Conservation (phyloP, 805 yeast species). For the Candida ponderosae region DNA sequence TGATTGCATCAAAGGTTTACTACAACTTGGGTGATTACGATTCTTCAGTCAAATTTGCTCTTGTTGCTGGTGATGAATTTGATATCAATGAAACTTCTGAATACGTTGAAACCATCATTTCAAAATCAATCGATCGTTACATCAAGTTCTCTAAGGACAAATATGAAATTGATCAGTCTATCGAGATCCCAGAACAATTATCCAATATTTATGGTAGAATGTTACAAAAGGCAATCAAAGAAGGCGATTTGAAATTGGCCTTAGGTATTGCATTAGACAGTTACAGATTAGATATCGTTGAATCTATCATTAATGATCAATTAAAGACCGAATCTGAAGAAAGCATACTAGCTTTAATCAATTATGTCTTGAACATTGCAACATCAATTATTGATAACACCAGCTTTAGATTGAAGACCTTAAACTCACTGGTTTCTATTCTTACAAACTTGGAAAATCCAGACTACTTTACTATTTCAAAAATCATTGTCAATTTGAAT, state of each 20-base stretch:
- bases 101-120: constrained; percentile 87
- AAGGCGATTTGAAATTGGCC: constrained; percentile 72
- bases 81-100: constrained; percentile 71
- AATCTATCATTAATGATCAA: constrained; percentile 40
- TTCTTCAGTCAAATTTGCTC: constrained; percentile 80
- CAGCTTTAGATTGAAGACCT: constrained; percentile 55
- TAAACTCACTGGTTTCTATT: constrained; percentile 54
- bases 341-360: constrained; percentile 44
- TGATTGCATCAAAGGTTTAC: constrained; percentile 82
- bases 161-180: constrained; percentile 27
- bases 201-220: constrained; percentile 72
- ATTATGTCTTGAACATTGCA: constrained; percentile 70
- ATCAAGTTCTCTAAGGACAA: constrained; percentile 51
- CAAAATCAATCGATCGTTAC: constrained; percentile 85
- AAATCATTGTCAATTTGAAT: constrained; percentile 82
- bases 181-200: constrained; percentile 52
- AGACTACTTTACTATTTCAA: constrained; percentile 79
- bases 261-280: constrained; percentile 89
- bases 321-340: constrained; percentile 38
- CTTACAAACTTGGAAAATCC: constrained; percentile 52
- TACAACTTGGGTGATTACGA: constrained; percentile 93
- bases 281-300: constrained; percentile 75
- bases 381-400: constrained; percentile 60
- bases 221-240: constrained; percentile 69
- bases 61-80: constrained; percentile 76